phyloP scores from a whole-genome alignment of 768 basidiomycete genomes.

The Hydnomerulius pinastri region DNA sequence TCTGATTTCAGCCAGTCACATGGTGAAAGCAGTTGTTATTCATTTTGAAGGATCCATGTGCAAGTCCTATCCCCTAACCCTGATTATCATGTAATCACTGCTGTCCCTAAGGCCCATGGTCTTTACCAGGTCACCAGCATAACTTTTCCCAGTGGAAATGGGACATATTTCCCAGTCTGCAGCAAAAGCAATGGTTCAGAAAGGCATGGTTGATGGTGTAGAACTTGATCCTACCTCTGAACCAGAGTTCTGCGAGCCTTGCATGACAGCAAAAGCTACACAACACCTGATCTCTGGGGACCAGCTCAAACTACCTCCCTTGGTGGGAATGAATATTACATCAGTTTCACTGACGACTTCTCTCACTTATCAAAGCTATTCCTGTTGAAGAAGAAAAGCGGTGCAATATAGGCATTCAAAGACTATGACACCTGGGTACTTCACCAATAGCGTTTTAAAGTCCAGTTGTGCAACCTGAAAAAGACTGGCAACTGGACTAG shows the following conservation, averaged over 20 bases:
- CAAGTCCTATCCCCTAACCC: neutral
- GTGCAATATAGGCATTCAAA: constrained; percentile 27
- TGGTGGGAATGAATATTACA: constrained; percentile 32
- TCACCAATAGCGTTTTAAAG: too few species aligned
- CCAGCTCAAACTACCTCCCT: neutral
- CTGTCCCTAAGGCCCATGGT: neutral
- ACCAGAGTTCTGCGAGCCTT: constrained; percentile 29
- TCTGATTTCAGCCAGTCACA: neutral
- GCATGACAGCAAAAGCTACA: constrained; percentile 32
- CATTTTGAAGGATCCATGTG: neutral
- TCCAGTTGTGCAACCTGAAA: too few species aligned
- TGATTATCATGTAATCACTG: neutral
- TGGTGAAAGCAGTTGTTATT: neutral
- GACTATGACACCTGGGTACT: too few species aligned
- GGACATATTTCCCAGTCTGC: neutral
- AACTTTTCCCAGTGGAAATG: too few species aligned
- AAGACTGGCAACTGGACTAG: too few species aligned
- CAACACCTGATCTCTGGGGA: constrained; percentile 16
- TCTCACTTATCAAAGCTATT: constrained; percentile 24
- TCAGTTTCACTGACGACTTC: constrained; percentile 38
- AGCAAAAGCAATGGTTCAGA: neutral
- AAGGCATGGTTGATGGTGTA: constrained; percentile 26
- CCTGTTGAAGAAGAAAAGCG: constrained; percentile 30
- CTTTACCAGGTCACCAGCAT: neutral
- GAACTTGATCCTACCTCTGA: constrained; percentile 23